Percentiles rank a stretch among this genome's conserved stretches.
Conservation (phyloP, 2,329 filamentous ascomycete species). For the Clonostachys rhizophaga region DNA sequence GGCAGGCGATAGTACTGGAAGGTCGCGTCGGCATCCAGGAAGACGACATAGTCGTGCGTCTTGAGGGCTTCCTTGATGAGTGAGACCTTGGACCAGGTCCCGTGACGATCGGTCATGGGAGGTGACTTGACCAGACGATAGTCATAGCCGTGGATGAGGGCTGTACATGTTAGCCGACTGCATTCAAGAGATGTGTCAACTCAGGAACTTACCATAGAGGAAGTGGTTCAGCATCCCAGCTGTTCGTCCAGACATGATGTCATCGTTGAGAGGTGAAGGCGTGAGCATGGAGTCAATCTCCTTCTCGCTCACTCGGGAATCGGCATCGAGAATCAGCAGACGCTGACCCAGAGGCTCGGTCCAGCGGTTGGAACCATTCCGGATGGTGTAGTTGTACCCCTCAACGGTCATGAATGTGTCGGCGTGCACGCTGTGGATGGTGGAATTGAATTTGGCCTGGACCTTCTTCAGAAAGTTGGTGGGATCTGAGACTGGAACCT, state of each 20-base stretch:
- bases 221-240: constrained; percentile 28
- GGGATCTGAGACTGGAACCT: too few relatives aligned
- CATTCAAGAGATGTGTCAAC: not conserved
- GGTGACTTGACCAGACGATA: constrained; percentile 39
- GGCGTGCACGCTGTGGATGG: too few relatives aligned
- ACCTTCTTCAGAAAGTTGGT: too few relatives aligned
- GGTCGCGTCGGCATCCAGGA: constrained; percentile 37
- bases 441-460: too few relatives aligned
- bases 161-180: constrained; percentile 8
- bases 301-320: not conserved
- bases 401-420: not conserved
- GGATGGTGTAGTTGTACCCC: not conserved
- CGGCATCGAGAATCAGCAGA: constrained; percentile 4
- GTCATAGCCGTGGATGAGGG: constrained; percentile 40
- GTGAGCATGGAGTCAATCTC: not conserved
- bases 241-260: not conserved
- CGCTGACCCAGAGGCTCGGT: constrained; percentile 1
- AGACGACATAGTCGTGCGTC: constrained; percentile 33
- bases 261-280: not conserved
- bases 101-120: constrained; percentile 30
- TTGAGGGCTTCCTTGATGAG: constrained; percentile 28
- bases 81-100: constrained; percentile 39
- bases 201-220: constrained; percentile 19
- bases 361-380: not conserved
- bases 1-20: constrained; percentile 34